These are phyloP conservation scores for Agroathelia rolfsii DNA, from an alignment of 1,284 basidiomycete genomes.

Conservation along the genomic window DNA sequence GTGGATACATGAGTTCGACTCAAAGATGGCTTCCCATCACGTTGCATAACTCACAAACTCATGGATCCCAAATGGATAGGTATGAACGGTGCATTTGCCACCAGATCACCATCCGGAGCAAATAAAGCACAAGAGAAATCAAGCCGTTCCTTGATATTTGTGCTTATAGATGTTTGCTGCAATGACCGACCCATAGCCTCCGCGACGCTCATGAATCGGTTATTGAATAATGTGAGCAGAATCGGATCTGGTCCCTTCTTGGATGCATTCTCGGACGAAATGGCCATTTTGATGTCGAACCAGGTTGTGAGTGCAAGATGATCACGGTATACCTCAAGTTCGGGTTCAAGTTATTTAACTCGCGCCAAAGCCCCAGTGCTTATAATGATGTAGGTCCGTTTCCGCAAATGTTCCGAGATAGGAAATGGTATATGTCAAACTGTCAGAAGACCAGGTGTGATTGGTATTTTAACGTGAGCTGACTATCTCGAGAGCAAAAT, in stretches of 20 bases:
- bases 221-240: constrained; percentile 81
- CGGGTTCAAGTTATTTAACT: too few species aligned
- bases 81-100: constrained; percentile 77
- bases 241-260: constrained; percentile 66
- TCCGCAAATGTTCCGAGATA: too few species aligned
- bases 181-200: constrained; percentile 89
- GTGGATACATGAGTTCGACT: not conserved
- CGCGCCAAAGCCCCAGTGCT: too few species aligned
- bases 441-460: too few species aligned
- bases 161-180: constrained; percentile 85
- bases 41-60: constrained; percentile 59
- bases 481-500: too few species aligned
- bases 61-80: constrained; percentile 73
- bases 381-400: too few species aligned
- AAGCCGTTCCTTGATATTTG: constrained; percentile 84
- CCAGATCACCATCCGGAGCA: constrained; percentile 81
- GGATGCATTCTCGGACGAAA: constrained; percentile 13
- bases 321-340: too few species aligned
- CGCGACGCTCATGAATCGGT: constrained; percentile 87
- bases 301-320: too few species aligned
- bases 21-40: constrained; percentile 1
- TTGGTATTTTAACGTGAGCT: too few species aligned
- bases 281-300: too few species aligned
- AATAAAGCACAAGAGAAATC: constrained; percentile 90
- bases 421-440: too few species aligned